A percentile compares a stretch with the other conserved stretches of the same genome.
These are phyloP conservation scores for Trichoderma breve DNA, from an alignment of 2,329 filamentous ascomycete genomes.

Conservation along the genomic window DNA sequence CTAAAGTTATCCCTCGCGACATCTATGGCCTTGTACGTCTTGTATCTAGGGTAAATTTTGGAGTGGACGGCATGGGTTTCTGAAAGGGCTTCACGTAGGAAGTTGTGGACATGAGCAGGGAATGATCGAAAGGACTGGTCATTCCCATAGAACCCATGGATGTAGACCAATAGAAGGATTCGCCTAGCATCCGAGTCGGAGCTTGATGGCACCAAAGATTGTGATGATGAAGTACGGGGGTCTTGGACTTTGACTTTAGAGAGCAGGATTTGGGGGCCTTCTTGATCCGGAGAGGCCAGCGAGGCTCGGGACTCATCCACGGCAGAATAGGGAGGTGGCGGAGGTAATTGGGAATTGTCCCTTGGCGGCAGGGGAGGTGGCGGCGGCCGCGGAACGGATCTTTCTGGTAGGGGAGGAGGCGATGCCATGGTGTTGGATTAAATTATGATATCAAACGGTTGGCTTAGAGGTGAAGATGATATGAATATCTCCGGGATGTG, in stretches of 20 bases:
- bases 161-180: conserved; percentile 72
- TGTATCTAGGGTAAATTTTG: conserved; percentile 80
- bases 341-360: background rate
- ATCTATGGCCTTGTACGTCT: conserved; percentile 68
- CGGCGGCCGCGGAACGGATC: background rate
- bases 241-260: conserved; percentile 31
- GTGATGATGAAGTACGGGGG: conserved; percentile 50
- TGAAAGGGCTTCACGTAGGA: conserved; percentile 63
- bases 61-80: conserved; percentile 80
- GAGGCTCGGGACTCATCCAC: background rate
- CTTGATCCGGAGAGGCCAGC: background rate
- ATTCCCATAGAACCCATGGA: conserved; percentile 89
- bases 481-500: background rate
- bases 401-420: background rate
- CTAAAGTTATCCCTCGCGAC: conserved; percentile 82
- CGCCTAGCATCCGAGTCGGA: conserved; percentile 38
- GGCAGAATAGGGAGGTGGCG: conserved; percentile 16
- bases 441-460: background rate
- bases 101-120: conserved; percentile 79
- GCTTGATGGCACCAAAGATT: conserved; percentile 39
- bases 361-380: conserved; percentile 3
- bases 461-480: background rate
- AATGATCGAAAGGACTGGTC: conserved; percentile 86
- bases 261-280: background rate
- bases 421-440: conserved; percentile 3